These are phyloP conservation scores for Trichoderma sp. DNA, from an alignment of 2,329 filamentous ascomycete genomes.

Conservation along the genomic window DNA sequence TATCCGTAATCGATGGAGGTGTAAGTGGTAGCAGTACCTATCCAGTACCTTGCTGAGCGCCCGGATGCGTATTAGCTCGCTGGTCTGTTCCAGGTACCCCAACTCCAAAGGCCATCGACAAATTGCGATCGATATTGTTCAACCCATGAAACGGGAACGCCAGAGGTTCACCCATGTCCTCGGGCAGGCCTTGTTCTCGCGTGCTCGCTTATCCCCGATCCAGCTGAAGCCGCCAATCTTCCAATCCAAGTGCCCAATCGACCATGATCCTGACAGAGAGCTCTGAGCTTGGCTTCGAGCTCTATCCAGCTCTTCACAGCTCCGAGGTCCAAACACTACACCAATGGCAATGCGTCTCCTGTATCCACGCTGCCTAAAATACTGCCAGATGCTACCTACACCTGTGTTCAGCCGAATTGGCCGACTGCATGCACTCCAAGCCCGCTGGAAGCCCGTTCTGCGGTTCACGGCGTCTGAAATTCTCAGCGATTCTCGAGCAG, in stretches of 20 bases:
- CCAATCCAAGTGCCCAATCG: conserved; percentile 25
- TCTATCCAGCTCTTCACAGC: background rate
- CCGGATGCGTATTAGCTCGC: background rate
- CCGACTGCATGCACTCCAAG: background rate
- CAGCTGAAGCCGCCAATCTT: background rate
- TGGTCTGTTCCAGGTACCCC: conserved; percentile 12
- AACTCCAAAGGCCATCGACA: conserved; percentile 4
- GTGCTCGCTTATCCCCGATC: conserved; percentile 24
- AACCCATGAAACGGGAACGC: conserved; percentile 8
- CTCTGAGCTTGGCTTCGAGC: conserved; percentile 18
- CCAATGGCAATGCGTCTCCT: background rate
- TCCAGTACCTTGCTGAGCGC: conserved; percentile 10
- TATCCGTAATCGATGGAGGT: too few species aligned
- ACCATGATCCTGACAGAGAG: background rate
- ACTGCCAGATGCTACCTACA: background rate
- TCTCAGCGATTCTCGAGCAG: background rate
- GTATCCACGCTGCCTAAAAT: background rate
- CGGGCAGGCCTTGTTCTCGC: conserved; percentile 12
- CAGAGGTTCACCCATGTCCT: conserved; percentile 21
- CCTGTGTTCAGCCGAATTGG: conserved; percentile 8
- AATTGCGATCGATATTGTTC: conserved; percentile 17
- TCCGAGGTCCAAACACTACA: conserved; percentile 8
- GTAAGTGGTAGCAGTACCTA: background rate
- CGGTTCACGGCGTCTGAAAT: background rate
- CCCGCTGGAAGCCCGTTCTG: background rate